A percentile compares a stretch with the other conserved stretches of the same genome.
phyloP scores from a whole-genome alignment of 352 stramenopile species.

The Phytophthora pseudosyringae region DNA sequence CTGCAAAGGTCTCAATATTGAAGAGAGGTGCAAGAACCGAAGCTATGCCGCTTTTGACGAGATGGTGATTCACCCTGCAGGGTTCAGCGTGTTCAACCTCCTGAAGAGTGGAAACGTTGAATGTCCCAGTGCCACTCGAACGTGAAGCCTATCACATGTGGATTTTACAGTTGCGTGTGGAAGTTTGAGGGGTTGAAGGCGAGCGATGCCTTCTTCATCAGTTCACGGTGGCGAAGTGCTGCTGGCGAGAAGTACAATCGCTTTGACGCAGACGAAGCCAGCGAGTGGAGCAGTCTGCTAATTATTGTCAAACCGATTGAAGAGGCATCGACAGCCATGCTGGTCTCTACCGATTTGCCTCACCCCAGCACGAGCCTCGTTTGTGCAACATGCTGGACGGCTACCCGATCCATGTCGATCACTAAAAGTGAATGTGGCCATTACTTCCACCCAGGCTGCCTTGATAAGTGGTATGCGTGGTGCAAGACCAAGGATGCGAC shows the following conservation, averaged over 20 bases:
- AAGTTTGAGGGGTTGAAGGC: slow-evolving; percentile 35
- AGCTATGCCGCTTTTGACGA: slow-evolving; percentile 24
- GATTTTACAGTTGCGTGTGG: slow-evolving; percentile 47
- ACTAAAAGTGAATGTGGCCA: slow-evolving; percentile 18
- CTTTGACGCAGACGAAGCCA: slow-evolving; percentile 27
- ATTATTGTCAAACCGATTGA: slow-evolving; percentile 13
- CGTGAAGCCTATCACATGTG: slow-evolving; percentile 34
- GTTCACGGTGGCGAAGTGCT: slow-evolving; percentile 31
- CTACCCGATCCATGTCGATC: neutral
- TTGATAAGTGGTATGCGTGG: slow-evolving; percentile 4
- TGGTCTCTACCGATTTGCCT: neutral
- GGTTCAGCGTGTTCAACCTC: slow-evolving; percentile 34
- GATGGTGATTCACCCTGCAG: slow-evolving; percentile 27
- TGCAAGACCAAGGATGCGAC: slow-evolving; percentile 4
- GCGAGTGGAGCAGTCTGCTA: slow-evolving; percentile 27
- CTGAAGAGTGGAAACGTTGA: slow-evolving; percentile 6
- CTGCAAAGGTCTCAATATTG: slow-evolving; percentile 36
- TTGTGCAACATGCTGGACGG: slow-evolving; percentile 6
- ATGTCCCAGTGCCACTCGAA: slow-evolving; percentile 27
- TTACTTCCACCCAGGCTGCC: slow-evolving; percentile 10
- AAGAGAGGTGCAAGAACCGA: slow-evolving; percentile 31
- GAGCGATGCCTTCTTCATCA: slow-evolving; percentile 15
- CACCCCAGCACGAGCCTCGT: neutral
- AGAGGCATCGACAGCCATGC: neutral
- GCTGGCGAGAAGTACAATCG: slow-evolving; percentile 22